Base-by-base conservation (phyloP, 2,329 filamentous ascomycete genomes). In the Bimuria novae-zelandiae region DNA sequence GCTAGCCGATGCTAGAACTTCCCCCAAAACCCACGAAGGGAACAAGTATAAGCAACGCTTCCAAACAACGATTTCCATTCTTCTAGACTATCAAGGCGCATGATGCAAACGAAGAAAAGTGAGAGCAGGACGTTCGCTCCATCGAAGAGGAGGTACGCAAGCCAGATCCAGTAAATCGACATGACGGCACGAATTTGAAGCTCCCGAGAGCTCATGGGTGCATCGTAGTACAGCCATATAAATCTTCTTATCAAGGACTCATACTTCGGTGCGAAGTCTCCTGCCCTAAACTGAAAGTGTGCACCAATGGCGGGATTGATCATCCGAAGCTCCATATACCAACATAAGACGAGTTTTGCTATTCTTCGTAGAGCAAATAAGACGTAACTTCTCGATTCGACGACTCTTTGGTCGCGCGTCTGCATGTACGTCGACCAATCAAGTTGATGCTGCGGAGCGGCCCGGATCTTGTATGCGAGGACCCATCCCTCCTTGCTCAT, bases 31-130 rank as follows among this genome's bases (percentile, higher is more conserved):
- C 44, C 6, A 3, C 44, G 36, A 11, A 54, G 25, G 12, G 30
- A 42, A 19, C 10, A 49, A 10, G 27, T 27, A 8, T 44, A 4
- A 7, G n/a, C 11, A 16, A 27, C 19, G 37, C 23, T 54, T 6
- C 51, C 51, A 33, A 49, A 54, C 22, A 54, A 22, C 12, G 39
- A 19, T 19, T 25, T 35, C 51, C 51, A 54, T 17, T 54, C 51
- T 39, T 54, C 44, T 4, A 45, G 51, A 7, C 11, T n/a, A 39
- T 54, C 51, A 17, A 54, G 21, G 4, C 27, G 36, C 19, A 45
- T 21, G n/a, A 54, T 23, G 4, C 21, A n/a, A 6, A 54, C 51
- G 19, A 54, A 54, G 21, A 44, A 14, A 16, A 54, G 36, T 7
- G 51, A 43, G 6, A 49, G 23, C 7, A 54, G 3, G 10, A 39